Conservation (phyloP, 768 basidiomycete species). For the Porphyrellus cyaneotinctus region DNA sequence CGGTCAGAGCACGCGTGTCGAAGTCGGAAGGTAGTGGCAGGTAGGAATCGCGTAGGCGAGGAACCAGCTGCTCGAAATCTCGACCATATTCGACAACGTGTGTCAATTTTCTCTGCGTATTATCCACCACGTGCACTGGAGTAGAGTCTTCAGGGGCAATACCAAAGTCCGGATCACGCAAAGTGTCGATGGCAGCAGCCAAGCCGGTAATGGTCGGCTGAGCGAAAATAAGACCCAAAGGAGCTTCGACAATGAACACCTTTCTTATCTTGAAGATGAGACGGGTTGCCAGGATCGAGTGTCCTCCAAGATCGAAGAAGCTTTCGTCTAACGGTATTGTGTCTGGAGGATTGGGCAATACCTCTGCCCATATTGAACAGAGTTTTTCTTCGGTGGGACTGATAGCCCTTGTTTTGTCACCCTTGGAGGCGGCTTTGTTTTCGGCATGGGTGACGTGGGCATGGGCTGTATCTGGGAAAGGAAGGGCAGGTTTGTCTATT, state of each 20-base stretch:
- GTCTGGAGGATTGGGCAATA: slow-evolving; percentile 75
- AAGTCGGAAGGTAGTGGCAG: slow-evolving; percentile 57
- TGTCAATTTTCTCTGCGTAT: slow-evolving; percentile 16
- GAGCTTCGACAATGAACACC: slow-evolving; percentile 84
- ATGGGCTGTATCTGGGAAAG: slow-evolving; percentile 95
- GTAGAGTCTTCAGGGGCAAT: slow-evolving; percentile 40
- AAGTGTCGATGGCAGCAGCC: slow-evolving; percentile 66
- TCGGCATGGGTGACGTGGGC: slow-evolving; percentile 40
- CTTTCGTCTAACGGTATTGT: slow-evolving; percentile 85
- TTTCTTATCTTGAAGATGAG: slow-evolving; percentile 97
- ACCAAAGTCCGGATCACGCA: slow-evolving; percentile 80
- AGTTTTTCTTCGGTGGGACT: slow-evolving; percentile 77
- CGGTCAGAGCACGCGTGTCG: slow-evolving; percentile 50
- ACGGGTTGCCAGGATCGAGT: slow-evolving; percentile 96
- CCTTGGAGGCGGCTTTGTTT: slow-evolving; percentile 29
- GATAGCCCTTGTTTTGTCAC: slow-evolving; percentile 35
- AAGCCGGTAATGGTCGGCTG: slow-evolving; percentile 80
- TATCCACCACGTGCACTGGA: slow-evolving; percentile 10
- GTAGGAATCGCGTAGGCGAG: slow-evolving; percentile 59
- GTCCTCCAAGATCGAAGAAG: slow-evolving; percentile 98
- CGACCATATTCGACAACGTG: slow-evolving; percentile 65
- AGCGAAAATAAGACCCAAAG: slow-evolving; percentile 88
- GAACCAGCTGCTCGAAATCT: slow-evolving; percentile 65
- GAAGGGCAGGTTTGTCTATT: slow-evolving; percentile 96
- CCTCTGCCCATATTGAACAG: slow-evolving; percentile 76